Base-by-base conservation (phyloP, 169 alveolate genomes). In the Plasmodium inui region DNA sequence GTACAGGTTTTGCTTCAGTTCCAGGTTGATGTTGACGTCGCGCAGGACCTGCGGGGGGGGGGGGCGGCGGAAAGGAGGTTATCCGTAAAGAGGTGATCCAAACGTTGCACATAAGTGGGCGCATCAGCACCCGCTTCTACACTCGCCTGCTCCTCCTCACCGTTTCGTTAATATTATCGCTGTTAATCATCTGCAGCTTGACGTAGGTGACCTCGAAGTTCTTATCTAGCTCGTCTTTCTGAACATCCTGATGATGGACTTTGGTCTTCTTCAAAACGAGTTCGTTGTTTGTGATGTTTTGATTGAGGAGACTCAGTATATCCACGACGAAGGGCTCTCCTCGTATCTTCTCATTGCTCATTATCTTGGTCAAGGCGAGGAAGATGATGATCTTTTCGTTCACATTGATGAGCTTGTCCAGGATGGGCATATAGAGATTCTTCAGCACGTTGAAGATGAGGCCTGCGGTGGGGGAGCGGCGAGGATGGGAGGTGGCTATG, bases 201-300 rank as follows among this genome's bases (percentile, higher is more conserved):
- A 88, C 94, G 46, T 88, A 88, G 17, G 94, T 88, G 6, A 88
- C 89, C 34, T 88, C 94, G 53, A 88, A 88, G 34, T 88, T 79
- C 28, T 88, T 53, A 28, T 88, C 94, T 32, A 88, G 44, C 50
- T 88, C 94, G 46, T 88, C 94, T 19, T 88, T 88, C 22, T 88
- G 89, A 12, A 76, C 73, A 30, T 61, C 82, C n/a, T 76, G 84
- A 17, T 28, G 57, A 2, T 79, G 86, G 4, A n/a, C 32, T 39
- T 88, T 88, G 44, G 39, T 78, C 44, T 88, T 88, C 50, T 88
- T 88, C 73, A 88, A 14, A 17, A 88, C 94, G 32, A 88, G 76
- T 78, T 88, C 94, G 46, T 61, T 88, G 7, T 50, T 78, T 1
- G 89, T 88, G 9, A 88, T 88, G 14, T 88, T 88, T 46, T 88